Base-by-base conservation (phyloP, 352 stramenopile species). In the Globisporangium uncinulatum region DNA sequence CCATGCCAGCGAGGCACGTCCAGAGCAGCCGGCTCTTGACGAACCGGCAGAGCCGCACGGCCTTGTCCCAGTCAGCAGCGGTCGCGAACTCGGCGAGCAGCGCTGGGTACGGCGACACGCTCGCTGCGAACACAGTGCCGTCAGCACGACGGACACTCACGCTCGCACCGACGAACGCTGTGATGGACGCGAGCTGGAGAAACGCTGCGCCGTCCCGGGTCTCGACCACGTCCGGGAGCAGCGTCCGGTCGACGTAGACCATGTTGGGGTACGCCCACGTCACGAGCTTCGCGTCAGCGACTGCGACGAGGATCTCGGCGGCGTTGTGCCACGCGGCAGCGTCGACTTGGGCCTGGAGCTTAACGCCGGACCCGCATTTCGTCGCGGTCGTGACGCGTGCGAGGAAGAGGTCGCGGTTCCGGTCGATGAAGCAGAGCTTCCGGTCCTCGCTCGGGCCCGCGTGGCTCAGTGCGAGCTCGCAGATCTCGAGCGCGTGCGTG, bases 221-320 rank as follows among this genome's bases (percentile, higher is more conserved):
- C 48, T 94, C 86, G 19, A 91, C 72, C 2, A 94, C 74, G 43
- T 96, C 75, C 0, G 59, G 64, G 15, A 98, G 67, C 31, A 98
- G 72, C 36, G 95, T 96, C n/a, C 76, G 82, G 61, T 98, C 92
- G 34, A 97, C 79, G 57, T 92, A 96, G 4, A 96, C 81, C 68
- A 96, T 93, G 60, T 86, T 89, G 9, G 93, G 92, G 59, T 97
- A 96, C 59, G 82, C 89, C 86, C 86, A 98, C 1, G 86, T 91
- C 55, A 97, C 59, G 29, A 98, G 59, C 54, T 91, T 94, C 20
- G 83, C 72, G 61, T 98, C 94, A 1, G 87, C 83, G 50, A 97
- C 81, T 0, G 89, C 90, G 57, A 92, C 78, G 8, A 98, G 73
- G 37, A 93, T 71, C 69, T 98, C 89, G 0, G 73, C 90, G 20